Evolutionary conservation across 192 early-diverging fungal genomes (phyloP).

Genomic region (Dispira simplex): DNA sequence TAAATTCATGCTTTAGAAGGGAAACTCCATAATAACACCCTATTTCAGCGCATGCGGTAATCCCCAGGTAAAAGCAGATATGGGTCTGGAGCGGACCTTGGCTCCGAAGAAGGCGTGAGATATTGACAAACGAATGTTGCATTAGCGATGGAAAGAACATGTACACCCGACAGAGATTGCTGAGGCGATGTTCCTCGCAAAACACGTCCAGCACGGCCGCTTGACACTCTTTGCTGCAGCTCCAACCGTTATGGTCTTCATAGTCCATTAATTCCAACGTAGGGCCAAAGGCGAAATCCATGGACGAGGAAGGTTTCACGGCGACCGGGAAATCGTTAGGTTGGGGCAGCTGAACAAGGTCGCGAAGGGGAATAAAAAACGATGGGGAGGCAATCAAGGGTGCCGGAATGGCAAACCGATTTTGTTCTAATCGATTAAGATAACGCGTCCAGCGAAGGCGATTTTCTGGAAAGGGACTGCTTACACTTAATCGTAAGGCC

Average conservation of each 20-base stretch:
- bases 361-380: neutral
- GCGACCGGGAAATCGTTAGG: no score
- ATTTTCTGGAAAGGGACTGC: conserved; percentile 5
- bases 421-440: neutral
- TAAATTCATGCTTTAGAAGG: neutral
- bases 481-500: conserved; percentile 5
- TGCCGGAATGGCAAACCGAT: neutral
- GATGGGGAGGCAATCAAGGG: conserved; percentile 1
- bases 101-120: neutral
- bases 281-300: neutral
- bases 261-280: neutral
- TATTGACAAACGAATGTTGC: neutral
- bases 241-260: neutral
- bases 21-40: conserved; percentile 2
- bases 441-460: neutral
- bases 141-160: conserved; percentile 1
- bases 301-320: neutral
- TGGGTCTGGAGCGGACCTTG: neutral
- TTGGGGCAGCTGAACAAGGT: conserved; percentile 6
- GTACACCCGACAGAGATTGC: conserved; percentile 4
- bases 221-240: neutral
- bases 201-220: neutral
- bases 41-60: conserved; percentile 2
- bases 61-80: neutral
- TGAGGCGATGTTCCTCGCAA: neutral